Percentiles rank a stretch among this genome's conserved stretches.
These are phyloP conservation scores for Spergularia bocconei DNA, from an alignment of 148 eudicot species.

Conservation along the genomic window DNA sequence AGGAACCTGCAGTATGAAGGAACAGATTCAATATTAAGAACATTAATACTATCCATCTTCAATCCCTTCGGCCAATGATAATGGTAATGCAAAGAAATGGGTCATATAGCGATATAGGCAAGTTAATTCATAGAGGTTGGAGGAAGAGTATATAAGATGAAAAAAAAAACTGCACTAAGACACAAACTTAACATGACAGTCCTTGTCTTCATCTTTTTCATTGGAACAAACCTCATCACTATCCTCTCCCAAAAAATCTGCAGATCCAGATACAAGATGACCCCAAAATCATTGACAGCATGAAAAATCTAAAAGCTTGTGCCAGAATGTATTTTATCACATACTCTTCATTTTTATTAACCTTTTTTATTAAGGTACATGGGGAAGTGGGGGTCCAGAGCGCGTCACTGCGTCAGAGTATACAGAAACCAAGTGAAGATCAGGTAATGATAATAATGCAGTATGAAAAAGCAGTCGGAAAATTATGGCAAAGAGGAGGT, in stretches of 20 bases:
- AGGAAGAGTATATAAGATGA: background rate
- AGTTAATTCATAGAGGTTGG: background rate
- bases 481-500: too few relatives aligned
- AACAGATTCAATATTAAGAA: background rate
- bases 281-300: background rate
- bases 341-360: background rate
- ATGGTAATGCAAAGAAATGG: background rate
- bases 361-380: background rate
- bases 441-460: background rate
- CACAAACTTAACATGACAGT: background rate
- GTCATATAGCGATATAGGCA: background rate
- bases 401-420: background rate
- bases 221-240: background rate
- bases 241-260: background rate
- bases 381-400: background rate
- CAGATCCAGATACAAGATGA: background rate
- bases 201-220: background rate
- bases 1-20: conserved; percentile 62
- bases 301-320: background rate
- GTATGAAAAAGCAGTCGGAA: background rate
- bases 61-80: background rate
- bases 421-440: background rate
- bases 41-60: conserved; percentile 4
- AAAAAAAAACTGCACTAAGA: background rate
- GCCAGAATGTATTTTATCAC: background rate